Percentiles rank a stretch among this genome's conserved stretches.
These are phyloP conservation scores for Phallus indusiatus DNA, from an alignment of 768 basidiomycete species.

Conservation along the genomic window DNA sequence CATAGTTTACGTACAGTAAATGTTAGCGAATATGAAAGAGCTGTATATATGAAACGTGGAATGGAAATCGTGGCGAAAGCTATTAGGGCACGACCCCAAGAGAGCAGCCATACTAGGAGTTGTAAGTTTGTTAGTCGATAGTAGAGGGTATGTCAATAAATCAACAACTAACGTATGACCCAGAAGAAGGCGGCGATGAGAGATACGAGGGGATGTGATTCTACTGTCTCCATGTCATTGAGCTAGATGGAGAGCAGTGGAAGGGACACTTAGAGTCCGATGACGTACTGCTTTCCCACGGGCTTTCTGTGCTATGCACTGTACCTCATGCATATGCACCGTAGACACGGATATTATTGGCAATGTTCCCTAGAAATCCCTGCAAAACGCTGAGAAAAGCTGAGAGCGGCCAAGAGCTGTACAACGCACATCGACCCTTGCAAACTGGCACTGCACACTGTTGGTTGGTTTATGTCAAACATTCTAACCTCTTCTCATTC, in stretches of 20 bases:
- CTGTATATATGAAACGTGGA: constrained; percentile 66
- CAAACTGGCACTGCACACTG: too few relatives aligned
- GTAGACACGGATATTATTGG: too few relatives aligned
- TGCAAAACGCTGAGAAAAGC: too few relatives aligned
- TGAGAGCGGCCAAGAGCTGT: too few relatives aligned
- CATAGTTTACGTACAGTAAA: constrained; percentile 55
- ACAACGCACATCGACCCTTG: too few relatives aligned
- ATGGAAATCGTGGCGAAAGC: constrained; percentile 77
- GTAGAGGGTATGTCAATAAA: constrained; percentile 5
- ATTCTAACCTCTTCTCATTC: too few relatives aligned
- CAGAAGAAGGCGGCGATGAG: constrained; percentile 76
- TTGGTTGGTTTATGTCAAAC: too few relatives aligned
- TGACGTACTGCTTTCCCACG: too few relatives aligned
- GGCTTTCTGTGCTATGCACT: too few relatives aligned
- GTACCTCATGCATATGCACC: too few relatives aligned
- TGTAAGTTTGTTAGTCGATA: constrained; percentile 11
- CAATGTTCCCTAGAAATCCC: too few relatives aligned
- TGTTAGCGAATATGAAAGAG: constrained; percentile 84
- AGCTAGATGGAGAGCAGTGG: neutral
- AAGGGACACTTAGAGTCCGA: neutral
- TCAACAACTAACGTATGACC: constrained; percentile 56
- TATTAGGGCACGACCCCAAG: constrained; percentile 65
- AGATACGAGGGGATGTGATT: constrained; percentile 64
- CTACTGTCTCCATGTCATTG: constrained; percentile 11
- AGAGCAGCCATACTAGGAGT: constrained; percentile 67